These are phyloP conservation scores for Carex littledalei DNA, from an alignment of 176 grass and related monocot genomes.

Conservation along the genomic window DNA sequence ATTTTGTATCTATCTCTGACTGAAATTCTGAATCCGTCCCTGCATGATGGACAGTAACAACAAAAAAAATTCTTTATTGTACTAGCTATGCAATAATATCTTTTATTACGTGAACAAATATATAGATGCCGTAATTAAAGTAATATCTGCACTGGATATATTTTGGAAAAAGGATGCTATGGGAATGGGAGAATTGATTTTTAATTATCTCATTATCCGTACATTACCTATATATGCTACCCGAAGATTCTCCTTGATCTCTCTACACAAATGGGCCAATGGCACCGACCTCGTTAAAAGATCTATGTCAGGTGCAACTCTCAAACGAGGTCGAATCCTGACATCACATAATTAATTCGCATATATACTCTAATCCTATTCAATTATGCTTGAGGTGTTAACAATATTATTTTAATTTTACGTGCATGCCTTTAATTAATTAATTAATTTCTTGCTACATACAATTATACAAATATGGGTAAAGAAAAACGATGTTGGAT, in stretches of 20 bases:
- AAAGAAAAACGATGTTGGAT: neutral
- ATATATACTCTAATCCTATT: neutral
- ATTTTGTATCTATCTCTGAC: too few species aligned
- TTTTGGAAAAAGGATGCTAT: neutral
- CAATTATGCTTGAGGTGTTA: neutral
- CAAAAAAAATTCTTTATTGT: too few species aligned
- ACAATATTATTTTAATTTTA: neutral
- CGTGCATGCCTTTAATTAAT: neutral
- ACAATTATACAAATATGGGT: neutral
- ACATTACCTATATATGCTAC: neutral
- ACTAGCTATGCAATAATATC: neutral
- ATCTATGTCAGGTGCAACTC: neutral
- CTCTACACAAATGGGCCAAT: too few species aligned
- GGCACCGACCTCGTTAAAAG: neutral
- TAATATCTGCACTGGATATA: neutral
- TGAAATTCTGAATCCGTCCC: too few species aligned
- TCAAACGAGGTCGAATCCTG: neutral
- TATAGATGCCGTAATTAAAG: neutral
- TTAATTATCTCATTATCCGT: neutral
- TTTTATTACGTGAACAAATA: too few species aligned
- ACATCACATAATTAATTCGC: neutral
- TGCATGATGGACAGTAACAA: too few species aligned
- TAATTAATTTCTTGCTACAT: neutral
- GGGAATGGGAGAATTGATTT: neutral
- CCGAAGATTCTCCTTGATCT: neutral